Conservation (phyloP, 164 flowering plant species). For the Umbellularia californica region DNA sequence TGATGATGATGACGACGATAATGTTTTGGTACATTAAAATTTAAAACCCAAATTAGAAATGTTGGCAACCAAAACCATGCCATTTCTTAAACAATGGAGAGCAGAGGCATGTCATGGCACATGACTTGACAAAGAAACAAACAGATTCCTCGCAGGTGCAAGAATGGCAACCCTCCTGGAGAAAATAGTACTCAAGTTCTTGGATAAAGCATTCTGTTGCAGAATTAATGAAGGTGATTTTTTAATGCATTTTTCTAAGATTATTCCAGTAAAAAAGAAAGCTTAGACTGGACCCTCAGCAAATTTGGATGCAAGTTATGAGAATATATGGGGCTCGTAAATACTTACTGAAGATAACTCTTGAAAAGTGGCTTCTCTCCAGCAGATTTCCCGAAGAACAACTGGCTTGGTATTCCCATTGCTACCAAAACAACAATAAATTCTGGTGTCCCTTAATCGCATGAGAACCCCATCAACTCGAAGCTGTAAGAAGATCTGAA, state of each 20-base stretch:
- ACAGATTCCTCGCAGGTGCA: neutral
- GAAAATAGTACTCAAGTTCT: neutral
- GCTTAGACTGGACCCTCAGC: neutral
- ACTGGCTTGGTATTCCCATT: constrained; percentile 23
- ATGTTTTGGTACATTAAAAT: too few relatives aligned
- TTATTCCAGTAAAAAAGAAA: neutral
- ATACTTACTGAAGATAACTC: constrained; percentile 64
- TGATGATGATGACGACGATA: too few relatives aligned
- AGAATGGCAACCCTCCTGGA: neutral
- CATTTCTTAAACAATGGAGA: neutral
- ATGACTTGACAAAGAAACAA: neutral
- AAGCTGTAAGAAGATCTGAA: constrained; percentile 45
- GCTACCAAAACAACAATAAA: constrained; percentile 64
- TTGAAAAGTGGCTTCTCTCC: constrained; percentile 87
- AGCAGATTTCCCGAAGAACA: constrained; percentile 81
- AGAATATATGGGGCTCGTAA: constrained; percentile 1
- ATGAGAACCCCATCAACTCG: constrained; percentile 97
- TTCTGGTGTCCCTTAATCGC: constrained; percentile 89
- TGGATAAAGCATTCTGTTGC: neutral
- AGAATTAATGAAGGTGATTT: neutral
- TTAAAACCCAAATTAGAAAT: too few relatives aligned
- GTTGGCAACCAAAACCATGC: too few relatives aligned
- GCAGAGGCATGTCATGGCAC: neutral
- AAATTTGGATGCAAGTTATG: neutral
- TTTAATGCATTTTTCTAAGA: neutral